Percentiles rank a stretch among this genome's conserved stretches.
phyloP scores from a whole-genome alignment of 768 basidiomycete species.

The Psilocybe cyanescens region DNA sequence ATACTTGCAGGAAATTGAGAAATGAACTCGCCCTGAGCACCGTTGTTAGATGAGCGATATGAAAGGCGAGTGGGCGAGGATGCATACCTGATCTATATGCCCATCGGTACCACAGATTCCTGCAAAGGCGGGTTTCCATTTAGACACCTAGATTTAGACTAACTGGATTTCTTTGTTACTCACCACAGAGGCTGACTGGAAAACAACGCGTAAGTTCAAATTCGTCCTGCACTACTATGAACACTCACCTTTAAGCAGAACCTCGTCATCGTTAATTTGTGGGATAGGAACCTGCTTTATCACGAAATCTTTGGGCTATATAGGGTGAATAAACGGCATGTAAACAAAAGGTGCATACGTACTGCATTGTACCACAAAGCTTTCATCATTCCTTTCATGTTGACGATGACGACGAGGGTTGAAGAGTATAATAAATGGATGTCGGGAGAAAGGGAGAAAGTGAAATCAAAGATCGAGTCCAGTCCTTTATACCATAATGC shows the following conservation, averaged over 20 bases:
- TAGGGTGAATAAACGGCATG: constrained; percentile 8
- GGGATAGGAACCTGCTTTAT: constrained; percentile 56
- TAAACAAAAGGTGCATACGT: constrained; percentile 62
- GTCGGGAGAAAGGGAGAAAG: neutral
- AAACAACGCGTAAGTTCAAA: neutral
- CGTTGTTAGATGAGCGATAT: constrained; percentile 32
- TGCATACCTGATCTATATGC: constrained; percentile 48
- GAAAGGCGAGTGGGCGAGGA: neutral
- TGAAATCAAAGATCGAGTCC: neutral
- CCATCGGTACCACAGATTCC: constrained; percentile 71
- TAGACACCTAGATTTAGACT: constrained; percentile 8
- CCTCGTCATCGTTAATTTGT: constrained; percentile 51
- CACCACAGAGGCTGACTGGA: constrained; percentile 21
- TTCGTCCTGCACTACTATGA: neutral
- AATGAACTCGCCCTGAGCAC: constrained; percentile 59
- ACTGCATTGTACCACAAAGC: constrained; percentile 77
- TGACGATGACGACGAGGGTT: constrained; percentile 5
- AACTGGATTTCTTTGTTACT: constrained; percentile 5
- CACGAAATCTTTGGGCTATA: constrained; percentile 52
- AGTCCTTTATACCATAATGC: neutral
- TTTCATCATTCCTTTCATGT: constrained; percentile 71
- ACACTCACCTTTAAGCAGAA: constrained; percentile 56
- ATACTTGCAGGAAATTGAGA: constrained; percentile 57
- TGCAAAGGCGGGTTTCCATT: neutral
- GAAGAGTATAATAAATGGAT: neutral